Conservation (phyloP, 2,329 filamentous ascomycete genomes). For the Trichoderma guizhouense region DNA sequence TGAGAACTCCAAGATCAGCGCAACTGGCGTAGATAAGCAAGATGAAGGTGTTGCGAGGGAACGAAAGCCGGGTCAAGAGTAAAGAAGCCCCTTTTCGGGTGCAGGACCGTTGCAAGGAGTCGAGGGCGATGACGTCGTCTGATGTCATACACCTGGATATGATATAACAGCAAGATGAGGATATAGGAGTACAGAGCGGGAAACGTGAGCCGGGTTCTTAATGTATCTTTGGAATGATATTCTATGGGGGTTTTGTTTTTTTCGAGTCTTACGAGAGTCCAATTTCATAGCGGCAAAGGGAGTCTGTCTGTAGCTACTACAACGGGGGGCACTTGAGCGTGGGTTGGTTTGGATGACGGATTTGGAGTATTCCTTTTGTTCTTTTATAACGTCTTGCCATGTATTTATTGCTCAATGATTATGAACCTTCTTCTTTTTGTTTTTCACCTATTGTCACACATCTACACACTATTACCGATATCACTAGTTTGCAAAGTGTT, state of each 20-base stretch:
- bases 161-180: background rate
- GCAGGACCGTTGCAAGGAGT: background rate
- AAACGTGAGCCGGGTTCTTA: background rate
- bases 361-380: background rate
- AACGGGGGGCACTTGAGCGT: background rate
- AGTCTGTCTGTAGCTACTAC: background rate
- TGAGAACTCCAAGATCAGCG: constrained; percentile 34
- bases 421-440: background rate
- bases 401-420: constrained; percentile 1
- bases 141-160: background rate
- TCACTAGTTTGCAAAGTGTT: background rate
- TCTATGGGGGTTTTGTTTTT: background rate
- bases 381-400: background rate
- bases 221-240: constrained; percentile 8
- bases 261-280: background rate
- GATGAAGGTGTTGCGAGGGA: constrained; percentile 47
- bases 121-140: background rate
- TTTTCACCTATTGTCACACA: background rate
- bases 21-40: constrained; percentile 44
- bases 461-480: background rate
- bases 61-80: constrained; percentile 36
- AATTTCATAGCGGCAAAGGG: background rate
- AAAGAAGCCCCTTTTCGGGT: too few relatives aligned
- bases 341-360: background rate
- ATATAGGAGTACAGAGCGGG: background rate